Evolutionary conservation across 345 rosid genomes (phyloP), one percentile per base, ranked within the genome.

Genomic region (Citrus medica): DNA sequence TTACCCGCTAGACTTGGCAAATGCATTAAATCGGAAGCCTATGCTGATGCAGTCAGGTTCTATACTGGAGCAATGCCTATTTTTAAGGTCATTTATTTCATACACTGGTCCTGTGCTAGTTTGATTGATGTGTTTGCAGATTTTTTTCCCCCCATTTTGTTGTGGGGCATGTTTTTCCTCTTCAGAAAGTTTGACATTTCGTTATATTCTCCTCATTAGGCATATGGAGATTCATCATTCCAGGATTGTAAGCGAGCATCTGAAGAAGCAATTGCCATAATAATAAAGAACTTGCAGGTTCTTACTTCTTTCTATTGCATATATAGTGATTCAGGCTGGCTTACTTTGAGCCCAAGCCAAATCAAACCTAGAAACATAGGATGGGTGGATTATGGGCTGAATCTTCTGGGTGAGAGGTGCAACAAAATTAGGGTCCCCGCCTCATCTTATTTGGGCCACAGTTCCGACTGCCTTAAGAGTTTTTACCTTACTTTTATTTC

Each of bases 31-130:
- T 89, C 96, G 55, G 98, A 97, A 85, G 89, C 91, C 56, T 97
- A 97, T 85, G 93, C 93, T 10, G 98, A 94, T 90, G 99, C 99
- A 62, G 97, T 97, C 84, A 92, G 89, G 85, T 94, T 92, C 84
- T 97, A 93, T 71, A 91, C 85, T 35, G 99, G 99, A 84, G 98
- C 98, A 72, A 94, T 90, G 94, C 99, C 99, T 77, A 94, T 97
- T 85, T 90, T 97, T 78, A 93, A 94, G 99, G 98, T 92, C 61
- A 1, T 2, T 17, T 53, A 59, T 46, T 63, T 27, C 24, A 28
- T 30, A 8, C 64, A 38, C 22, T 48, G 58, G 40, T 77, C 56
- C 42, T 76, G 55, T 30, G 51, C 53, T 67, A 32, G 32, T 38
- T 30, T 61, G 28, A 56, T 61, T 37, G 30, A 59, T 60, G 58